phyloP scores from a whole-genome alignment of 306 rosid genomes.

The Inga leiocalycina region DNA sequence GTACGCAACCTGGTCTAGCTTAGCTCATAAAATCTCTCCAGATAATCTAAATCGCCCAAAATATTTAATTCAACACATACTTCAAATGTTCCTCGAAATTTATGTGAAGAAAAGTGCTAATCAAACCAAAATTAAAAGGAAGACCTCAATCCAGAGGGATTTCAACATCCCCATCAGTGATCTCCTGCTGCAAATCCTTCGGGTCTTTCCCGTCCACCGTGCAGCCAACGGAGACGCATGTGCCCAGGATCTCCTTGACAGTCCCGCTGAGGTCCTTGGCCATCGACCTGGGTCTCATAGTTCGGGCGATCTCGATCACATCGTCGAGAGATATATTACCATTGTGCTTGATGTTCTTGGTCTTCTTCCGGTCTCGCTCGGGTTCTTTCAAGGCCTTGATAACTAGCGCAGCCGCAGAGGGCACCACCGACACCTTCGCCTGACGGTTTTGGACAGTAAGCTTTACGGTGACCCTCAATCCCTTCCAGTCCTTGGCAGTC shows the following conservation, averaged over 20 bases:
- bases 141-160: constrained; percentile 59
- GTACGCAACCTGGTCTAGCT: constrained; percentile 4
- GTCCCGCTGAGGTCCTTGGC: constrained; percentile 73
- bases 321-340: constrained; percentile 80
- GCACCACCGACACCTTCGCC: constrained; percentile 81
- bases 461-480: constrained; percentile 78
- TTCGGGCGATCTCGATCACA: constrained; percentile 76
- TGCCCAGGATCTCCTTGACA: constrained; percentile 73
- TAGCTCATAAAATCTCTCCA: constrained; percentile 23
- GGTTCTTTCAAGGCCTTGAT: constrained; percentile 86
- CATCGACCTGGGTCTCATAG: constrained; percentile 76
- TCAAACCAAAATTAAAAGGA: neutral
- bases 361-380: constrained; percentile 79
- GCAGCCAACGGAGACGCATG: constrained; percentile 85
- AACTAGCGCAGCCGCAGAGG: constrained; percentile 82
- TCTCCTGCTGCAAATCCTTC: constrained; percentile 77
- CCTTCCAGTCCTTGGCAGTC: constrained; percentile 90
- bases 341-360: constrained; percentile 70
- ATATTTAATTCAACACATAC: constrained; percentile 23
- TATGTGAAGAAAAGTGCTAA: constrained; percentile 7
- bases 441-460: constrained; percentile 86
- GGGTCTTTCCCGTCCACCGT: constrained; percentile 81
- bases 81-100: constrained; percentile 30
- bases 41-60: constrained; percentile 38
- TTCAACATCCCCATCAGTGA: constrained; percentile 73